Evolutionary conservation across 805 yeast genomes (phyloP).

Genomic region (Grigorovia humatica): DNA sequence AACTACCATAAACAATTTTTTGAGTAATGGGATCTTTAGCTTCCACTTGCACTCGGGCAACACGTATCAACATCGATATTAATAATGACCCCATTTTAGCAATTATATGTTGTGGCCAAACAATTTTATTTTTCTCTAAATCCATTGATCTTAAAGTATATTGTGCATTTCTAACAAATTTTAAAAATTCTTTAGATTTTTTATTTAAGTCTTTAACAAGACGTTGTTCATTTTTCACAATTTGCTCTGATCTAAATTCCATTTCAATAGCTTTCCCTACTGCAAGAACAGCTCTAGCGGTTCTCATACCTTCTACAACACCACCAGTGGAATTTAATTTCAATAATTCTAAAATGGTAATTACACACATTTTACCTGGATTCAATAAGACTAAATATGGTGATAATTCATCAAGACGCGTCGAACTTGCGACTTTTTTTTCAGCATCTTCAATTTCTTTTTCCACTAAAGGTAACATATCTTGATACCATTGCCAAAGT

Average conservation of each 20-base stretch:
- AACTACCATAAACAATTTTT: constrained; percentile 51
- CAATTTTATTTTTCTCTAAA: constrained; percentile 29
- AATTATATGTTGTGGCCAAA: constrained; percentile 47
- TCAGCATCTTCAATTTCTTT: constrained; percentile 54
- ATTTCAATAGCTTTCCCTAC: constrained; percentile 79
- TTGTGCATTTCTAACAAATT: constrained; percentile 32
- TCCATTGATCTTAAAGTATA: constrained; percentile 30
- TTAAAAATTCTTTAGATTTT: constrained; percentile 34
- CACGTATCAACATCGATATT: constrained; percentile 63
- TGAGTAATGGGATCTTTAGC: constrained; percentile 78
- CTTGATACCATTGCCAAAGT: constrained; percentile 76
- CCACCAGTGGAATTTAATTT: constrained; percentile 69
- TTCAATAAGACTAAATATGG: constrained; percentile 66
- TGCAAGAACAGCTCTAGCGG: constrained; percentile 68
- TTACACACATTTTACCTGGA: constrained; percentile 73
- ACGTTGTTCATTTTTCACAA: constrained; percentile 47
- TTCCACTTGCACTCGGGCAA: constrained; percentile 69
- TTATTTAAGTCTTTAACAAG: constrained; percentile 44
- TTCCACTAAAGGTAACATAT: constrained; percentile 58
- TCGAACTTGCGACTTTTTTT: constrained; percentile 27
- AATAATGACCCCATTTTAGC: constrained; percentile 78
- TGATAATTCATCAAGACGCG: constrained; percentile 35
- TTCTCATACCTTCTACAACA: constrained; percentile 68
- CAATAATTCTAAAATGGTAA: constrained; percentile 73
- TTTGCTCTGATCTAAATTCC: constrained; percentile 66